phyloP scores from a whole-genome alignment of 495 filamentous ascomycete species.

The Aspergillus nidulans region DNA sequence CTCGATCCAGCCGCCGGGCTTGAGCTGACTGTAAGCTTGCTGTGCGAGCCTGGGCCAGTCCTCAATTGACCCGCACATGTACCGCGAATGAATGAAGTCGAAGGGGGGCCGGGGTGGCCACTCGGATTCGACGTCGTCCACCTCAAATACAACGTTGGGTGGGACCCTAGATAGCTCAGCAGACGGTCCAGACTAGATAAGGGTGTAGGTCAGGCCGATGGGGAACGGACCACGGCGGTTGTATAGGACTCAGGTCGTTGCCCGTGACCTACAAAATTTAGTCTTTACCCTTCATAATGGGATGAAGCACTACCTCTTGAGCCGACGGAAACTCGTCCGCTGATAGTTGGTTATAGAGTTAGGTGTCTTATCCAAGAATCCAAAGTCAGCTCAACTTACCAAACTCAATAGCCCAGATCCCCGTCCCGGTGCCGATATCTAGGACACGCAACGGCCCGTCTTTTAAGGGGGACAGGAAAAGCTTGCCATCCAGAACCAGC shows the following conservation, averaged over 20 bases:
- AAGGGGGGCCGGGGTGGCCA: slow-evolving; percentile 44
- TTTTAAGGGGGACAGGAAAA: slow-evolving; percentile 33
- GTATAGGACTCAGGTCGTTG: slow-evolving; percentile 26
- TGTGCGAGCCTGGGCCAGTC: slow-evolving; percentile 43
- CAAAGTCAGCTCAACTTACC: not conserved
- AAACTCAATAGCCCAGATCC: slow-evolving; percentile 52
- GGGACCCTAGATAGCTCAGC: slow-evolving; percentile 28
- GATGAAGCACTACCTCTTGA: not conserved
- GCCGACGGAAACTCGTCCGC: slow-evolving; percentile 5
- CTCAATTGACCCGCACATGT: slow-evolving; percentile 44
- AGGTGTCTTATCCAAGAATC: too few species aligned
- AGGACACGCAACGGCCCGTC: slow-evolving; percentile 32
- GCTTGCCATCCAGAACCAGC: slow-evolving; percentile 22
- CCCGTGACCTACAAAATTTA: slow-evolving; percentile 15
- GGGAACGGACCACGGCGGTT: slow-evolving; percentile 23
- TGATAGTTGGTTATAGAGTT: not conserved
- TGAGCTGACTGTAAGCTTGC: slow-evolving; percentile 8
- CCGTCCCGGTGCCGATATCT: slow-evolving; percentile 43
- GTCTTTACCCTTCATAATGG: not conserved
- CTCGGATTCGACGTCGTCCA: slow-evolving; percentile 44
- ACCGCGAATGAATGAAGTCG: slow-evolving; percentile 54
- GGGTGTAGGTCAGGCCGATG: too few species aligned
- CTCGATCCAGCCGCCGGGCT: slow-evolving; percentile 6
- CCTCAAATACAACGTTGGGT: slow-evolving; percentile 47
- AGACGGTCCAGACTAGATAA: too few species aligned